These are phyloP conservation scores for Mycena albidolilacea DNA, from an alignment of 768 basidiomycete genomes.

Conservation along the genomic window DNA sequence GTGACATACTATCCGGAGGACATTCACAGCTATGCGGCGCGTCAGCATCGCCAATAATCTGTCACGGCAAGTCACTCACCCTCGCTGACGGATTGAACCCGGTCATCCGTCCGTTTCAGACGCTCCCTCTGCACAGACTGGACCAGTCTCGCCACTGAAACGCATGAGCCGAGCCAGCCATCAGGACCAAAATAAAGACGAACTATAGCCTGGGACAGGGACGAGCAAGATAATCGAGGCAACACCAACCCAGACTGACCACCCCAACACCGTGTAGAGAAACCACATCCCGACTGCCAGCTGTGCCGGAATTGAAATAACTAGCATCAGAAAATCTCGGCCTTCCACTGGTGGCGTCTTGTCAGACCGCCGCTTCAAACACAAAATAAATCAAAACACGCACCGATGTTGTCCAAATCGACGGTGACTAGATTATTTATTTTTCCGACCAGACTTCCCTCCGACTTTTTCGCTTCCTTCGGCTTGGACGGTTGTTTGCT, in stretches of 20 bases:
- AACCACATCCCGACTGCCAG: slow-evolving; percentile 55
- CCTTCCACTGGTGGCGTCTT: neutral
- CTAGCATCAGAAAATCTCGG: slow-evolving; percentile 24
- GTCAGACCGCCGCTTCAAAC: too few species aligned
- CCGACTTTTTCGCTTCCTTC: slow-evolving; percentile 23
- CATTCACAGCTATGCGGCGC: slow-evolving; percentile 60
- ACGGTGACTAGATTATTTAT: slow-evolving; percentile 82
- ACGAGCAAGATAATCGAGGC: slow-evolving; percentile 48
- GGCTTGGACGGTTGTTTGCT: too few species aligned
- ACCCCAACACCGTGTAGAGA: slow-evolving; percentile 54
- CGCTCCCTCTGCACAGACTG: slow-evolving; percentile 40
- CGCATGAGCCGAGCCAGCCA: too few species aligned
- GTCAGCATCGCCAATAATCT: neutral
- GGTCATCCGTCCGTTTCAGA: slow-evolving; percentile 72
- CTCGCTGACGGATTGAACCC: slow-evolving; percentile 58
- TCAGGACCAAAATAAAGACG: too few species aligned
- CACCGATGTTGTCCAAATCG: slow-evolving; percentile 52
- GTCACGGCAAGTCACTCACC: slow-evolving; percentile 42
- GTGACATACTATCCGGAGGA: slow-evolving; percentile 73
- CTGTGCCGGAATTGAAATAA: slow-evolving; percentile 37
- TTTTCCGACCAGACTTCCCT: slow-evolving; percentile 16
- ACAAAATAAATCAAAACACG: neutral
- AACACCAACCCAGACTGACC: slow-evolving; percentile 23
- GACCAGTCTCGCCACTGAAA: too few species aligned
- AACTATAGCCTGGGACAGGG: slow-evolving; percentile 70